Percentiles rank a stretch among this genome's conserved stretches.
Conservation (phyloP, 2,329 filamentous ascomycete species). For the Fusarium mundagurra region DNA sequence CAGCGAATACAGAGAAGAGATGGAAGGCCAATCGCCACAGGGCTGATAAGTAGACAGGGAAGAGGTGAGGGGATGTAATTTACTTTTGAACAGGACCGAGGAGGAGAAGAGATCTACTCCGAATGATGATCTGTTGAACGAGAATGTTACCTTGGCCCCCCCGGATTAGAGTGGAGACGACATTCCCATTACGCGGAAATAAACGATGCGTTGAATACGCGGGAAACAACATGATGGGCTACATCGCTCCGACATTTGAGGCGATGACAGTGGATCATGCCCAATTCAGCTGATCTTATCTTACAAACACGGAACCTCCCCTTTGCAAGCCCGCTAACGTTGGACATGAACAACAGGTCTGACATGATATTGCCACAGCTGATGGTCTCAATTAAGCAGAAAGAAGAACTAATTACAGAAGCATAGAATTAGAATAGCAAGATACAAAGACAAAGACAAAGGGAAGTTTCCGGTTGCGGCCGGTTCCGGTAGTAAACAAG, state of each 20-base stretch:
- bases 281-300: neutral
- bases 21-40: neutral
- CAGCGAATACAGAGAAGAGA: neutral
- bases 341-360: fast-evolving
- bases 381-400: neutral
- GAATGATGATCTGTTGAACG: neutral
- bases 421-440: neutral
- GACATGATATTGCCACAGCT: neutral
- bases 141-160: neutral
- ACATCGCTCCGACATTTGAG: neutral
- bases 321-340: neutral
- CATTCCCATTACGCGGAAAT: neutral
- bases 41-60: neutral
- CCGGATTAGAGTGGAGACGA: neutral
- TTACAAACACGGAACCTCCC: no score
- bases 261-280: neutral
- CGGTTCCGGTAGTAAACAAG: neutral
- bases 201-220: neutral
- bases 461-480: conserved; percentile 3
- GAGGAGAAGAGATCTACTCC: neutral
- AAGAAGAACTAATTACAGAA: neutral
- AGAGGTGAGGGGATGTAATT: no score
- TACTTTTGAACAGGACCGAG: neutral
- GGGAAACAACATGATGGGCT: neutral
- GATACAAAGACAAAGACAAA: neutral